These are phyloP conservation scores for Schoenoplectus tabernaemontani DNA, from an alignment of 202 grass and related monocot species.

Conservation along the genomic window DNA sequence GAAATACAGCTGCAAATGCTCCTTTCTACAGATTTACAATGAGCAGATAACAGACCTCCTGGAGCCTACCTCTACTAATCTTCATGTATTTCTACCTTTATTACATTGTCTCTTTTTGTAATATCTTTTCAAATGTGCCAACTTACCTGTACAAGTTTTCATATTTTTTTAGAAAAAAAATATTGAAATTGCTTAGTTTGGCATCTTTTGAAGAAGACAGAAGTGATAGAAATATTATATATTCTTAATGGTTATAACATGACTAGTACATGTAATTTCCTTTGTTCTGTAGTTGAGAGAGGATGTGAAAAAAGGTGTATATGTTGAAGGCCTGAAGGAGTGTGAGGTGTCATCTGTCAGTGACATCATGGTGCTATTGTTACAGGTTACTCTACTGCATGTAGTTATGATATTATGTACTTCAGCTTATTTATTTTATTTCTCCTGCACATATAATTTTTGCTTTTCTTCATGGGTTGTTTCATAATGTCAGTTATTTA, in stretches of 20 bases:
- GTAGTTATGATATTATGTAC: neutral
- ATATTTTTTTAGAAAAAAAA: neutral
- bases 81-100: conserved; percentile 41
- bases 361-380: conserved; percentile 63
- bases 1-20: conserved; percentile 81
- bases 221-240: neutral
- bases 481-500: neutral
- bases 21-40: conserved; percentile 95
- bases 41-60: conserved; percentile 96
- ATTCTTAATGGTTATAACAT: neutral
- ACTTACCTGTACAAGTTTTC: neutral
- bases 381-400: conserved; percentile 51
- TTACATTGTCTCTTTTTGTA: conserved; percentile 8
- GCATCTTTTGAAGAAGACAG: neutral
- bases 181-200: neutral
- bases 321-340: conserved; percentile 85
- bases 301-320: conserved; percentile 85
- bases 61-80: conserved; percentile 74
- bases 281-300: conserved; percentile 61
- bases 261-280: no score
- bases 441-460: neutral
- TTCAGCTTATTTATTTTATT: conserved; percentile 2
- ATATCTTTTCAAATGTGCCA: neutral
- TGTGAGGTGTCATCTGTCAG: conserved; percentile 58
- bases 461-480: neutral